Conservation (phyloP, 2,329 filamentous ascomycete species). For the Colletotrichum brevisporum region DNA sequence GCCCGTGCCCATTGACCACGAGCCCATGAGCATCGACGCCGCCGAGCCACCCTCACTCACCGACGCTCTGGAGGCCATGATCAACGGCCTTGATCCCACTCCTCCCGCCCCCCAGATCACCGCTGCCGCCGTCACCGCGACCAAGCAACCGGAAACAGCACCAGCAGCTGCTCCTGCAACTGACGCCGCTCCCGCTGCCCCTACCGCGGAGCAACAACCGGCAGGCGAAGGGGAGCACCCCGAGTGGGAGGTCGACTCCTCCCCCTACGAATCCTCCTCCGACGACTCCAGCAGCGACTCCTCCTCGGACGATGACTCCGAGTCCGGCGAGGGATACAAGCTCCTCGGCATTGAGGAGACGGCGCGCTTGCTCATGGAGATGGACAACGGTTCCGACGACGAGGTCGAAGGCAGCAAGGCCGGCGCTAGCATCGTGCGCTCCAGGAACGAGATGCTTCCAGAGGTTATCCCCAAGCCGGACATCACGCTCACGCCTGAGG, state of each 20-base stretch:
- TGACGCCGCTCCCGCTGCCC: background rate
- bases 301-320: conserved; percentile 66
- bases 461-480: conserved; percentile 80
- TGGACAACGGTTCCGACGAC: conserved; percentile 84
- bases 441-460: conserved; percentile 83
- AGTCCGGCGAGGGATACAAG: conserved; percentile 74
- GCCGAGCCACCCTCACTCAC: conserved; percentile 56
- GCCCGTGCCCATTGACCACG: conserved; percentile 35
- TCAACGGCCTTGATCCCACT: conserved; percentile 53
- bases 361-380: conserved; percentile 87
- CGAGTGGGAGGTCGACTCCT: conserved; percentile 89
- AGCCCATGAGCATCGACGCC: conserved; percentile 56
- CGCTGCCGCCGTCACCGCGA: background rate
- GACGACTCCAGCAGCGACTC: conserved; percentile 72
- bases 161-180: too few species aligned
- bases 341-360: conserved; percentile 86
- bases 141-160: too few species aligned
- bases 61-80: conserved; percentile 59
- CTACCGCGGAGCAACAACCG: conserved; percentile 24
- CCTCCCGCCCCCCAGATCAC: conserved; percentile 1
- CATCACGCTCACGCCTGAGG: conserved; percentile 81
- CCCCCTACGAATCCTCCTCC: conserved; percentile 79
- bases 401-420: conserved; percentile 63
- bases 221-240: conserved; percentile 65
- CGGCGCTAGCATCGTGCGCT: conserved; percentile 71